Evolutionary conservation across 805 yeast species (phyloP).

Genomic region (Ogataea corticis): DNA sequence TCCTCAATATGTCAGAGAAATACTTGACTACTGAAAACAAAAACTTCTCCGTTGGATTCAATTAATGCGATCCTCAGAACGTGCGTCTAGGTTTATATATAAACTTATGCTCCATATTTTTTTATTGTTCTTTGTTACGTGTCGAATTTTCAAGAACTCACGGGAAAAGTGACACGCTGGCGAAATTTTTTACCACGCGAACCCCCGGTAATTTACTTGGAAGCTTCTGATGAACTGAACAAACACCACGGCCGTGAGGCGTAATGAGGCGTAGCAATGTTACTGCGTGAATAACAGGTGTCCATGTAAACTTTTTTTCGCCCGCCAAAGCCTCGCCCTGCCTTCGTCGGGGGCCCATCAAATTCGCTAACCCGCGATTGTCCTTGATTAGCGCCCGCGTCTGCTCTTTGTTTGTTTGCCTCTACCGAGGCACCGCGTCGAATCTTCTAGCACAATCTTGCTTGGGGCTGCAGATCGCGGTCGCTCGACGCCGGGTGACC

Average conservation of each 20-base stretch:
- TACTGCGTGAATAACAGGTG: too few species aligned
- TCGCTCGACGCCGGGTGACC: conserved; percentile 2
- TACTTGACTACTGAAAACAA: background rate
- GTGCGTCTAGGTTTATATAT: background rate
- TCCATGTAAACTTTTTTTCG: too few species aligned
- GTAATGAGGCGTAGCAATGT: too few species aligned
- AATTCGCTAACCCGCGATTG: too few species aligned
- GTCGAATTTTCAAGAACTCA: conserved; percentile 20
- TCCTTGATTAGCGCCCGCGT: background rate
- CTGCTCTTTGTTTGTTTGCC: conserved; percentile 1
- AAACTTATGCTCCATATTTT: background rate
- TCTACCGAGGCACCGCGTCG: conserved; percentile 6
- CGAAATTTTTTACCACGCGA: conserved; percentile 2
- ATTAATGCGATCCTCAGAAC: background rate
- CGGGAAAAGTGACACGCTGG: conserved; percentile 22
- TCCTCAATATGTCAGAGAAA: conserved; percentile 2
- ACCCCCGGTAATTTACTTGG: too few species aligned
- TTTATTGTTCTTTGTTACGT: conserved; percentile 15
- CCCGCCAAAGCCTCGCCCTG: too few species aligned
- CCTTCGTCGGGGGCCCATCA: too few species aligned
- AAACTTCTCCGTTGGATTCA: background rate
- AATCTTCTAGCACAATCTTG: conserved; percentile 5
- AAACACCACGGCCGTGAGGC: too few species aligned
- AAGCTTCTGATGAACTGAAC: too few species aligned
- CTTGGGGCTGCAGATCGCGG: background rate